Evolutionary conservation across 352 stramenopile genomes (phyloP).

Genomic region (Hyaloperonospora arabidopsidis): DNA sequence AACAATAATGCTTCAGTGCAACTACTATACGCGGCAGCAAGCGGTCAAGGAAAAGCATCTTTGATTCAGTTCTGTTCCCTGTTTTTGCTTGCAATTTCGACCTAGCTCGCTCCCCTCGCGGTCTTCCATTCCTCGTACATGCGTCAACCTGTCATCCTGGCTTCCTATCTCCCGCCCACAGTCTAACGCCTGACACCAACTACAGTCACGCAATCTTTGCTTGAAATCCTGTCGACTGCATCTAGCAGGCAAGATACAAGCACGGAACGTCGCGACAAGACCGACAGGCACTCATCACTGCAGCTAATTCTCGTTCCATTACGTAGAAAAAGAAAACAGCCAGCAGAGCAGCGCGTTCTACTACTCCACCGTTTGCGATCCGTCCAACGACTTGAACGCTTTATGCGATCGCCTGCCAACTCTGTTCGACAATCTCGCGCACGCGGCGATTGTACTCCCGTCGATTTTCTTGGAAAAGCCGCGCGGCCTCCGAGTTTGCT

Average conservation of each 20-base stretch:
- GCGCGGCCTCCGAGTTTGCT: conserved; percentile 96
- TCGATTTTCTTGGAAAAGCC: conserved; percentile 98
- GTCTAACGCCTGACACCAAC: too few species aligned
- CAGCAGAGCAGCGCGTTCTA: conserved; percentile 1
- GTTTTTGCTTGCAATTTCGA: background rate
- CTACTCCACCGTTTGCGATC: background rate
- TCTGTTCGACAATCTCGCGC: conserved; percentile 98
- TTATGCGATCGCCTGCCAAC: conserved; percentile 88
- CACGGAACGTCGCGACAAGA: conserved; percentile 11
- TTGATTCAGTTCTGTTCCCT: conserved; percentile 13
- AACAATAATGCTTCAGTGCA: background rate
- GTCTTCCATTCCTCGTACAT: conserved; percentile 10
- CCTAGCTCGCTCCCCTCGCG: too few species aligned
- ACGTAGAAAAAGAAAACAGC: conserved; percentile 2
- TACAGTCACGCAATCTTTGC: too few species aligned
- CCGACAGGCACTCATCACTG: conserved; percentile 8
- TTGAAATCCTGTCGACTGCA: background rate
- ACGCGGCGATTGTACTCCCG: conserved; percentile 99
- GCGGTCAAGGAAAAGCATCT: conserved; percentile 5
- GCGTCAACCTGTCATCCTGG: conserved; percentile 13
- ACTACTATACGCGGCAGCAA: background rate
- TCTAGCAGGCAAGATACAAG: conserved; percentile 12
- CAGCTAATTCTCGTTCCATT: conserved; percentile 1
- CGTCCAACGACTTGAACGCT: background rate
- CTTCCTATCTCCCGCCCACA: conserved; percentile 3